These are phyloP conservation scores for Boeremia exigua DNA, from an alignment of 2,329 filamentous ascomycete species.

Conservation along the genomic window DNA sequence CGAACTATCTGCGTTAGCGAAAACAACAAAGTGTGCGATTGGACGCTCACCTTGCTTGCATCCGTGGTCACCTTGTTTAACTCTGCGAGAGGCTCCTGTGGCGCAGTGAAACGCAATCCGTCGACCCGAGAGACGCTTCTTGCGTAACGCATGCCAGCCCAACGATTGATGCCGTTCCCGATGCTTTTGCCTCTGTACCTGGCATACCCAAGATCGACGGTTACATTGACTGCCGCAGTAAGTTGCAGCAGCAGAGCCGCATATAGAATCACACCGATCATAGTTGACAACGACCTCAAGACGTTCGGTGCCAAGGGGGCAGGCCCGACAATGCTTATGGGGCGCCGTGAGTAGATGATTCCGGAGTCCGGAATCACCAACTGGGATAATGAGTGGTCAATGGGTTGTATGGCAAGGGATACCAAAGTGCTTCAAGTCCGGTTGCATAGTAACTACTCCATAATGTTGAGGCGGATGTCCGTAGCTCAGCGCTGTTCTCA, in stretches of 20 bases:
- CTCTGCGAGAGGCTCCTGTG: conserved; percentile 64
- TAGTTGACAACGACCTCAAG: background rate
- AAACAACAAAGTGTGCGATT: background rate
- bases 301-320: background rate
- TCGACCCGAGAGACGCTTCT: conserved; percentile 39
- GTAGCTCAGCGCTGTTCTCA: background rate
- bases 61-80: conserved; percentile 58
- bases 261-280: conserved; percentile 33
- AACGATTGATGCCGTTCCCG: conserved; percentile 67
- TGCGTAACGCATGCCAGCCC: conserved; percentile 78
- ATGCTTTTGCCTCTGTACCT: conserved; percentile 66
- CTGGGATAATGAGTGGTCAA: background rate
- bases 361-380: conserved; percentile 1
- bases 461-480: background rate
- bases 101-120: conserved; percentile 65
- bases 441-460: conserved; percentile 5
- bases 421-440: conserved; percentile 12
- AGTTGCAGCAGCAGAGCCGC: conserved; percentile 31
- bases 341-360: background rate
- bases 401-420: background rate
- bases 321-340: background rate
- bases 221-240: conserved; percentile 44
- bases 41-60: conserved; percentile 20
- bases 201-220: conserved; percentile 70
- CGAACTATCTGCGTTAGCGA: conserved; percentile 30